Conservation (phyloP, 495 filamentous ascomycete genomes). For the Penicillium canariense region DNA sequence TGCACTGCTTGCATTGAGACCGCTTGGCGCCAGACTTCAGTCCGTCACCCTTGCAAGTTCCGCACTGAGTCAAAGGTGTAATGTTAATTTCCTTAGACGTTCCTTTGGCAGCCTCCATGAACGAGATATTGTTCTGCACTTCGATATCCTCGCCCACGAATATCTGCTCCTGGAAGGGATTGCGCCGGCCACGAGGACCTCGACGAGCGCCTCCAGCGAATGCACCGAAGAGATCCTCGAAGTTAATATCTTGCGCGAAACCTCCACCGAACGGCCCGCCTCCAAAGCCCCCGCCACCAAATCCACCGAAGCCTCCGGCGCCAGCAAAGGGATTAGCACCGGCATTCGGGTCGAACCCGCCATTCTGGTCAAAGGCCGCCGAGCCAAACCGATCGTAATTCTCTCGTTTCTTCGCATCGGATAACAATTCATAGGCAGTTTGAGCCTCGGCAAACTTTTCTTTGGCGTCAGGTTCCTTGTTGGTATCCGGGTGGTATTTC, state of each 20-base stretch:
- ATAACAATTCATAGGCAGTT: constrained; percentile 86
- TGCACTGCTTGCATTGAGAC: constrained; percentile 72
- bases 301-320: constrained; percentile 49
- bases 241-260: constrained; percentile 80
- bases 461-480: constrained; percentile 88
- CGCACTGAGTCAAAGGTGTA: constrained; percentile 72
- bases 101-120: constrained; percentile 95
- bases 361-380: constrained; percentile 78
- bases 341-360: constrained; percentile 67
- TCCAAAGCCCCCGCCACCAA: constrained; percentile 55
- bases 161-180: constrained; percentile 71
- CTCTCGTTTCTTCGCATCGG: constrained; percentile 86
- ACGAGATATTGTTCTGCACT: constrained; percentile 85
- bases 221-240: constrained; percentile 91
- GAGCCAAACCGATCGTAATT: constrained; percentile 88
- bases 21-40: constrained; percentile 76
- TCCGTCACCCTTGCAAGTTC: constrained; percentile 77
- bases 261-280: constrained; percentile 56
- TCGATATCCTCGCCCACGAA: constrained; percentile 91
- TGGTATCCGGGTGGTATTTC: constrained; percentile 97
- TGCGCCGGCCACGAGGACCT: constrained; percentile 51
- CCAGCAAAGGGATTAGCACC: constrained; percentile 65
- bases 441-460: constrained; percentile 93
- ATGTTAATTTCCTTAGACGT: constrained; percentile 73
- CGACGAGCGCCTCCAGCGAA: constrained; percentile 68